Percentiles rank a stretch among this genome's conserved stretches.
phyloP scores from a whole-genome alignment of 2,329 filamentous ascomycete species.

The Stromatinia cepivora region DNA sequence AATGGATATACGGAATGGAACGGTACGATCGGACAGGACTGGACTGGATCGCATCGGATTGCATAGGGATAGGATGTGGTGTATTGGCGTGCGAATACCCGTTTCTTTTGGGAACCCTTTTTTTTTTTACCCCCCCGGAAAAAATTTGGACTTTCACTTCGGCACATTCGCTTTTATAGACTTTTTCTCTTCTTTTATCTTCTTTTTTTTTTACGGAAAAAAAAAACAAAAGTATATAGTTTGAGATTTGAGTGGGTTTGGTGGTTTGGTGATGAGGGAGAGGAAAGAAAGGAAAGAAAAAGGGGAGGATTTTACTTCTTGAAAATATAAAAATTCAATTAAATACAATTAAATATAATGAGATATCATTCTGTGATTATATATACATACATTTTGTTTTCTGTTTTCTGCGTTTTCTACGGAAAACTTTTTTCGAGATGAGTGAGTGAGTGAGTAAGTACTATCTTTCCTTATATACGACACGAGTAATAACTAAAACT shows the following conservation, averaged over 20 bases:
- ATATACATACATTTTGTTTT: background rate
- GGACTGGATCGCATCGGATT: background rate
- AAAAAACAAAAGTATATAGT: background rate
- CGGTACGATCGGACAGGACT: background rate
- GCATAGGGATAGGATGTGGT: background rate
- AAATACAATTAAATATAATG: background rate
- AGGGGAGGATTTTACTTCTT: background rate
- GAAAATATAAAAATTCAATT: background rate
- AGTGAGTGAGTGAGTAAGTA: background rate
- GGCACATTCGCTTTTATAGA: background rate
- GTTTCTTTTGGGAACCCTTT: background rate
- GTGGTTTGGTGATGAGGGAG: background rate
- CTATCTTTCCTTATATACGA: too few relatives aligned
- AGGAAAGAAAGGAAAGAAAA: background rate
- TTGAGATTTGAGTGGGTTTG: background rate
- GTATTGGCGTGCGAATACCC: background rate
- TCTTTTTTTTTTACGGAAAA: too few relatives aligned
- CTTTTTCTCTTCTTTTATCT: background rate
- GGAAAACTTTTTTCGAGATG: too few relatives aligned
- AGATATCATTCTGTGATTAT: background rate
- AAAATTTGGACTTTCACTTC: background rate
- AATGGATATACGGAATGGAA: conserved; percentile 1
- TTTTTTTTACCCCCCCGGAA: too few relatives aligned
- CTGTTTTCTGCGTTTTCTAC: too few relatives aligned
- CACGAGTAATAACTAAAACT: too few relatives aligned